phyloP scores from a whole-genome alignment of 192 early-diverging fungal species.

The Kickxella alabastrina region DNA sequence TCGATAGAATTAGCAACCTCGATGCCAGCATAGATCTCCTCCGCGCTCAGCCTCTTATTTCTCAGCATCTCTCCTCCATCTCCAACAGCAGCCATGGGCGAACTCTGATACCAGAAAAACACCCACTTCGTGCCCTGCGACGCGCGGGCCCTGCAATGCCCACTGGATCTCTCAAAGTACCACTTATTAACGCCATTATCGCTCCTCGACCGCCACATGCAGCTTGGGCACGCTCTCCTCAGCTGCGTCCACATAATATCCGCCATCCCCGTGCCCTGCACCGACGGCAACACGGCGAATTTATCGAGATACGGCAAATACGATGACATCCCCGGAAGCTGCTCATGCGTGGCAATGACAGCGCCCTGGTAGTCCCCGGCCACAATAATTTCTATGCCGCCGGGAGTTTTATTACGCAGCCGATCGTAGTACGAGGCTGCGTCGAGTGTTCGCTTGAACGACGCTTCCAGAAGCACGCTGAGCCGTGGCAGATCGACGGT shows the following conservation, averaged over 20 bases:
- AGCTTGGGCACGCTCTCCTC: slow-evolving; percentile 61
- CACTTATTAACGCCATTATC: slow-evolving; percentile 93
- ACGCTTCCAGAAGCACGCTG: slow-evolving; percentile 63
- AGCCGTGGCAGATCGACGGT: slow-evolving; percentile 52
- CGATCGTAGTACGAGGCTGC: slow-evolving; percentile 52
- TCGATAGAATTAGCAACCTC: slow-evolving; percentile 53
- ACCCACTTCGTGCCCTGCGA: slow-evolving; percentile 69
- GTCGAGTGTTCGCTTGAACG: slow-evolving; percentile 67
- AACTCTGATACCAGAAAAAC: slow-evolving; percentile 70
- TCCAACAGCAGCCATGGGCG: too few relatives aligned
- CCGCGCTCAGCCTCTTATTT: slow-evolving; percentile 8
- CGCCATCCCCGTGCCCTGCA: slow-evolving; percentile 88
- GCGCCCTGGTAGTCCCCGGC: slow-evolving; percentile 93
- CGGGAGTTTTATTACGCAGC: slow-evolving; percentile 54
- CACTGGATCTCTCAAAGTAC: slow-evolving; percentile 92
- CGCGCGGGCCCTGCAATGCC: slow-evolving; percentile 52
- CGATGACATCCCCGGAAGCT: slow-evolving; percentile 2
- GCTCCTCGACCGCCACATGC: slow-evolving; percentile 77
- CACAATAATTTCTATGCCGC: slow-evolving; percentile 63
- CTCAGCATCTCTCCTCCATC: neutral
- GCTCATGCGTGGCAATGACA: slow-evolving; percentile 75
- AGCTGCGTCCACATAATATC: slow-evolving; percentile 92
- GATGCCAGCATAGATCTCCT: slow-evolving; percentile 50
- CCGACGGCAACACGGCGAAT: slow-evolving; percentile 79
- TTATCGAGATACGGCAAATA: slow-evolving; percentile 79